Evolutionary conservation across 106 monocot genomes (phyloP).

Genomic region (Allium sativum): DNA sequence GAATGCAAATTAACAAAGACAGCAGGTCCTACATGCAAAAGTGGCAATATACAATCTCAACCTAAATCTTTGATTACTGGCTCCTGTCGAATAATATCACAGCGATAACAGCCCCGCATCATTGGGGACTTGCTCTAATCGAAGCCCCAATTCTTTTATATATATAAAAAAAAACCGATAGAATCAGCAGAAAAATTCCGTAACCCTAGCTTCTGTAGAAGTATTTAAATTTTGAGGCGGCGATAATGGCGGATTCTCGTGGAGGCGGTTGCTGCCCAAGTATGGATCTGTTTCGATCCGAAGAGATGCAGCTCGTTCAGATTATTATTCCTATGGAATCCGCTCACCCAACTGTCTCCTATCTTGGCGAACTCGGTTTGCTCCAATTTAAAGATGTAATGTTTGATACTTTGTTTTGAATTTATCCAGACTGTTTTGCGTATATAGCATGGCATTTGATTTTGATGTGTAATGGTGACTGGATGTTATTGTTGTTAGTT

Average conservation of each 20-base stretch:
- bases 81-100: background rate
- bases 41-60: no score
- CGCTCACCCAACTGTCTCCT: constrained; percentile 67
- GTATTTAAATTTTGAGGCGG: background rate
- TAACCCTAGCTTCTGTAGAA: background rate
- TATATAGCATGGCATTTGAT: no score
- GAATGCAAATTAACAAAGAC: no score
- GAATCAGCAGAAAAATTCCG: background rate
- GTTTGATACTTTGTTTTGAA: background rate
- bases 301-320: constrained; percentile 94
- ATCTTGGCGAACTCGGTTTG: constrained; percentile 88
- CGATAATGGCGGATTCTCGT: background rate
- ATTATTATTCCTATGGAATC: constrained; percentile 89
- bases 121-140: constrained; percentile 1
- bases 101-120: background rate
- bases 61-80: no score
- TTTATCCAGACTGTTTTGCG: background rate
- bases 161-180: background rate
- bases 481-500: no score
- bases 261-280: constrained; percentile 66
- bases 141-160: background rate
- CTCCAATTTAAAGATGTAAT: constrained; percentile 94
- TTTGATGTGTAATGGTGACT: no score
- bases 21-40: no score
- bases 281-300: constrained; percentile 95